Evolutionary conservation across 345 rosid genomes (phyloP).

Genomic region (Eucalyptus regnans): DNA sequence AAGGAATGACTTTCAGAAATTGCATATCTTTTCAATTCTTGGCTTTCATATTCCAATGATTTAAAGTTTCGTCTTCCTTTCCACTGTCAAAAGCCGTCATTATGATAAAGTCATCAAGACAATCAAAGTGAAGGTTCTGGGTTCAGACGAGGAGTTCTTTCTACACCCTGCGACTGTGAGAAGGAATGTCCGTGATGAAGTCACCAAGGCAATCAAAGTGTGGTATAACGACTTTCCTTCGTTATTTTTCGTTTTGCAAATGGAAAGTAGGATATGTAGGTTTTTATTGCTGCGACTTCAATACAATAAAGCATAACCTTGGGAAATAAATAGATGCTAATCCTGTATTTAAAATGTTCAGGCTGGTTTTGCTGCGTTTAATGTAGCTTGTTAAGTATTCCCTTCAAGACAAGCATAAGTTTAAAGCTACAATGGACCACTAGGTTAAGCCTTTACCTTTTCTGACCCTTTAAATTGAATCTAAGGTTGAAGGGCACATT

Average conservation of each 20-base stretch:
- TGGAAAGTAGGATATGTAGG: neutral
- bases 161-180: slow-evolving; percentile 92
- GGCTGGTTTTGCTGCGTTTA: too few relatives aligned
- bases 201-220: neutral
- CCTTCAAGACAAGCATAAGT: too few relatives aligned
- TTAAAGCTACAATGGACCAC: too few relatives aligned
- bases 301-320: neutral
- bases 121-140: slow-evolving; percentile 78
- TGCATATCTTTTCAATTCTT: neutral
- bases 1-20: neutral
- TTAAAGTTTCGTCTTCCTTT: neutral
- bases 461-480: too few relatives aligned
- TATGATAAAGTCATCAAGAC: slow-evolving; percentile 71
- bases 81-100: slow-evolving; percentile 77
- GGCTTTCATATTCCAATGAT: neutral
- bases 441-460: too few relatives aligned
- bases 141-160: slow-evolving; percentile 77
- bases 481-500: too few relatives aligned
- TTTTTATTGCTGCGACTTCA: neutral
- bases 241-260: neutral
- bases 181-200: slow-evolving; percentile 16
- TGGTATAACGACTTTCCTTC: neutral
- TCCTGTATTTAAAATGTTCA: too few relatives aligned
- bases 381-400: too few relatives aligned
- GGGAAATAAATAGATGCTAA: too few relatives aligned